phyloP scores from a whole-genome alignment of 345 rosid species.

The Gynandropsis gynandra region DNA sequence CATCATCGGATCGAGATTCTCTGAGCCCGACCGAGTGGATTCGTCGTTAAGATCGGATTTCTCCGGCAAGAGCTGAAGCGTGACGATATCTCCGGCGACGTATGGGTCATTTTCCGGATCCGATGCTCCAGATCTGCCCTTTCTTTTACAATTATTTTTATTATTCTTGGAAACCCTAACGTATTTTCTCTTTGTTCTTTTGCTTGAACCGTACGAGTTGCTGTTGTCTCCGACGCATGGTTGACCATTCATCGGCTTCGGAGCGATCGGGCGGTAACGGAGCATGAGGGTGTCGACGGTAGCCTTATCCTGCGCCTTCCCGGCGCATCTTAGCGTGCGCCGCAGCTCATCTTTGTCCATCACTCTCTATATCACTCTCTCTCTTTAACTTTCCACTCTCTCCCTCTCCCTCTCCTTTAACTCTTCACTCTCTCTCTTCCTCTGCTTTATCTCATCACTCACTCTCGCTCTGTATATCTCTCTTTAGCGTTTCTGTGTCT shows the following conservation, averaged over 20 bases:
- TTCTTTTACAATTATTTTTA: conserved; percentile 24
- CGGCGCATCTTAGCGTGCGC: conserved; percentile 27
- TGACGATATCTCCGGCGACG: conserved; percentile 26
- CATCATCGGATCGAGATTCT: conserved; percentile 14
- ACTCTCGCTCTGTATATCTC: conserved; percentile 11
- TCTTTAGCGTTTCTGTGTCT: conserved; percentile 13
- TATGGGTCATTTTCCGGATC: conserved; percentile 11
- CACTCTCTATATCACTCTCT: conserved; percentile 4
- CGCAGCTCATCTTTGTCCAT: conserved; percentile 29
- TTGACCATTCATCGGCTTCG: conserved; percentile 44
- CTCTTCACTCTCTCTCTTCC: conserved; percentile 17
- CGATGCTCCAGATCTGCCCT: conserved; percentile 24
- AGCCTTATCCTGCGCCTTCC: conserved; percentile 30
- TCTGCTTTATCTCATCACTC: too few relatives aligned
- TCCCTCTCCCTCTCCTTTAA: conserved; percentile 16
- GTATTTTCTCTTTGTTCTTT: conserved; percentile 63
- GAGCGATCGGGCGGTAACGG: conserved; percentile 69
- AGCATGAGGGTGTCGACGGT: conserved; percentile 53
- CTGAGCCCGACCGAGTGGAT: conserved; percentile 21
- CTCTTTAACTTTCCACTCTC: not conserved
- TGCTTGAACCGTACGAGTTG: conserved; percentile 19
- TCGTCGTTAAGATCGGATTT: conserved; percentile 19
- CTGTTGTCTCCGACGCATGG: conserved; percentile 16
- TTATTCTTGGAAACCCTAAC: conserved; percentile 61
- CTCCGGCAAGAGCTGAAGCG: conserved; percentile 58